Base-by-base conservation (phyloP, 805 yeast species). In the Metschnikowia henanensis region DNA sequence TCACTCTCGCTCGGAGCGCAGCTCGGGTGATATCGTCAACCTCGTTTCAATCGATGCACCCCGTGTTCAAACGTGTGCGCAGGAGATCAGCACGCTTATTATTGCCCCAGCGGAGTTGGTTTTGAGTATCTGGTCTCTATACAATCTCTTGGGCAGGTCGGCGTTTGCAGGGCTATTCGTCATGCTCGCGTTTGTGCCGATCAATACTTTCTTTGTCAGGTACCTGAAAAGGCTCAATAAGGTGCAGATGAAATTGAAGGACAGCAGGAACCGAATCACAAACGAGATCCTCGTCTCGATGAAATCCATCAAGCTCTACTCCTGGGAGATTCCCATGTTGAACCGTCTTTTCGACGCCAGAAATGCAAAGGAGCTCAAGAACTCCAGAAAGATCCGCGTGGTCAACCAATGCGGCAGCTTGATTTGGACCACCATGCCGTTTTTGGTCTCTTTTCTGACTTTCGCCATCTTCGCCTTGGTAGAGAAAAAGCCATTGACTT, bases 391-490 rank as follows among this genome's bases (percentile, higher is more conserved):
- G 31, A 57, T 59, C 43, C 43, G 55, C n/a, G 57, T 71, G 20
- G 50, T 57, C n/a, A 53, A 55, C 43, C 56, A 58, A 23, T 66
- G 75, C 25, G 79, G 80, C 5, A 70, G 65, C 42, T 80, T 83
- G 57, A 73, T 80, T 5, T 83, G 87, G 87, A 72, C 70, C 26
- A 72, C 80, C 52, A 81, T 81, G 35, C 88, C 89, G 7, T 73
- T 82, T 49, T 62, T 81, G 55, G 86, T 84, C 4, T 76, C 85
- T 2, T 79, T 83, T 53, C 70, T 79, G 5, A 75, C 84, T 1
- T 83, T 83, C 63, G 73, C 79, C 1, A 58, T 76, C 1, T 84
- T 75, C 59, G 76, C 83, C 4, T 50, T 58, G 26, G 46, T 71
- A 10, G 68, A 73, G 20, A 60, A 65, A 3, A 56, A 54, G 8